phyloP scores from a whole-genome alignment of 805 yeast genomes.

The Metschnikowia sp. region DNA sequence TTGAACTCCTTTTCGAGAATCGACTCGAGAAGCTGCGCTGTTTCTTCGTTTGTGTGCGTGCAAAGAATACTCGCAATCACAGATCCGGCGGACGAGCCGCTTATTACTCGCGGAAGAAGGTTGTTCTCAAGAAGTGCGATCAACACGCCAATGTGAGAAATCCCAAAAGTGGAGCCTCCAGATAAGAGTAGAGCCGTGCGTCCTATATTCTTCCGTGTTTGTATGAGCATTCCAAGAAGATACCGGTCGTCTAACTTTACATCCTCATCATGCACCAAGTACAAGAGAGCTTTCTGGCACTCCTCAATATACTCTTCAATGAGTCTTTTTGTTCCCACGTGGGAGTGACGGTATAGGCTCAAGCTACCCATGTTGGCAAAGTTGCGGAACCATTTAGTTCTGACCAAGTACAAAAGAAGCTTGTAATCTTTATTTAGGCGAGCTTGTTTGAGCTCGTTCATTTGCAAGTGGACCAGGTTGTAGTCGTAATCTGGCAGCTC shows the following conservation, averaged over 20 bases:
- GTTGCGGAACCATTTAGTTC: constrained; percentile 84
- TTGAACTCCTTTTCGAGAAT: constrained; percentile 57
- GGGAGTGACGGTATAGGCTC: constrained; percentile 70
- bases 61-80: constrained; percentile 88
- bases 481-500: constrained; percentile 74
- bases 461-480: constrained; percentile 49
- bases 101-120: constrained; percentile 78
- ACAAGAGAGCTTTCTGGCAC: constrained; percentile 51
- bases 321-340: constrained; percentile 78
- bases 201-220: constrained; percentile 88
- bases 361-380: constrained; percentile 85
- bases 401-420: constrained; percentile 62
- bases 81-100: constrained; percentile 96
- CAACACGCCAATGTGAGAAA: constrained; percentile 89
- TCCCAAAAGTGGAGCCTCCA: constrained; percentile 94
- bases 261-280: constrained; percentile 35
- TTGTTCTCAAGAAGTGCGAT: constrained; percentile 72
- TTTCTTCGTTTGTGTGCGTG: constrained; percentile 72
- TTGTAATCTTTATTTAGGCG: constrained; percentile 56
- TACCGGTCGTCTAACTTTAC: constrained; percentile 61
- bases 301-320: constrained; percentile 83
- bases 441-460: constrained; percentile 57
- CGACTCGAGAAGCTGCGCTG: constrained; percentile 51
- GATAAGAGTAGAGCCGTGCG: constrained; percentile 91
- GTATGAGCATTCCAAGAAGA: constrained; percentile 73